phyloP scores from a whole-genome alignment of 148 eudicot species.

The Chenopodium suecicum region DNA sequence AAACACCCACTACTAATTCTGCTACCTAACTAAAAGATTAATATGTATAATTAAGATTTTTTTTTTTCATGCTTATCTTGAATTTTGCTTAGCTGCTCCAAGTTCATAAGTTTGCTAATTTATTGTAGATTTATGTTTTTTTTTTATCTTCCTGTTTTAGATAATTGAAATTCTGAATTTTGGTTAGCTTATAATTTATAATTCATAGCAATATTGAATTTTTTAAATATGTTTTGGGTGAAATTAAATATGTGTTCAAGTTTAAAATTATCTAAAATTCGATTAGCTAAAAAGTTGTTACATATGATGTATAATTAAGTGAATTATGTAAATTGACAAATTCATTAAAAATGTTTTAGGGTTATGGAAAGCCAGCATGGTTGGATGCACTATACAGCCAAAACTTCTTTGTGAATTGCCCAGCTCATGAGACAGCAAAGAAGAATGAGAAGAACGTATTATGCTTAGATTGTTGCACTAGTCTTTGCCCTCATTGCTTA shows the following conservation, averaged over 20 bases:
- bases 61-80: neutral
- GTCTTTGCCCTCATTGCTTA: constrained; percentile 91
- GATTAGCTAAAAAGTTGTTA: no score
- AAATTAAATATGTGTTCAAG: no score
- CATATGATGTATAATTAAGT: no score
- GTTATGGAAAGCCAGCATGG: constrained; percentile 87
- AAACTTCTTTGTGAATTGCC: constrained; percentile 72
- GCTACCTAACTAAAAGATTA: no score
- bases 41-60: no score
- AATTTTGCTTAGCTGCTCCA: neutral
- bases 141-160: neutral
- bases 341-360: constrained; percentile 30
- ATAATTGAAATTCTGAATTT: neutral
- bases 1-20: no score
- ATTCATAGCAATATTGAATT: no score
- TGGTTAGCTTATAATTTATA: no score
- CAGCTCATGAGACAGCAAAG: constrained; percentile 72
- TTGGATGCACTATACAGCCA: constrained; percentile 77
- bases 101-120: neutral
- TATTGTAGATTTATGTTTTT: neutral
- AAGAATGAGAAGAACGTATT: constrained; percentile 91
- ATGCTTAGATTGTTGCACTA: constrained; percentile 88
- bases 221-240: no score
- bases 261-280: no score
- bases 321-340: no score